Evolutionary conservation across 1,284 basidiomycete species (phyloP).

Genomic region (Boletus smithii): DNA sequence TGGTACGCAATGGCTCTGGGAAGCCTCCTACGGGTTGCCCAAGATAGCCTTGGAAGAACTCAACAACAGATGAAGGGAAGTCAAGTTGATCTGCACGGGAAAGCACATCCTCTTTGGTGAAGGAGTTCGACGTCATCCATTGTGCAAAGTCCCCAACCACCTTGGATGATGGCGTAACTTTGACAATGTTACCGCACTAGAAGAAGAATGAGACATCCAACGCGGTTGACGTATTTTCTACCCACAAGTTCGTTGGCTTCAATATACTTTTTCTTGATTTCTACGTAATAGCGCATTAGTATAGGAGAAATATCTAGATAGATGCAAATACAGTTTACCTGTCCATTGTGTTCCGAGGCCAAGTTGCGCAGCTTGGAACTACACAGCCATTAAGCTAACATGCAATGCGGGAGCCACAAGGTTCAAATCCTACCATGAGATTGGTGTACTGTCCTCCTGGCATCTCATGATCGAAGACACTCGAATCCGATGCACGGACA

Average conservation of each 20-base stretch:
- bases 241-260: constrained; percentile 89
- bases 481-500: constrained; percentile 93
- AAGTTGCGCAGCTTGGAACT: constrained; percentile 99
- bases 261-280: constrained; percentile 98
- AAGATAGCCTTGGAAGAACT: constrained; percentile 98
- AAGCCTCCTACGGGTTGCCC: constrained; percentile 97
- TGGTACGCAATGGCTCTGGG: constrained; percentile 92
- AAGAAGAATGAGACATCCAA: constrained; percentile 16
- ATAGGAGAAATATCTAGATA: constrained; percentile 7
- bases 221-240: constrained; percentile 18
- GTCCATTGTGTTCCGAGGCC: constrained; percentile 98
- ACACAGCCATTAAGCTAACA: constrained; percentile 25
- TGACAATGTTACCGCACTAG: constrained; percentile 96
- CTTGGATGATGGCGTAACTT: constrained; percentile 99
- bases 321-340: constrained; percentile 40
- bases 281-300: constrained; percentile 39
- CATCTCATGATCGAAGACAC: constrained; percentile 99
- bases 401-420: constrained; percentile 10
- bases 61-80: constrained; percentile 95
- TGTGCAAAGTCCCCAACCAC: constrained; percentile 99
- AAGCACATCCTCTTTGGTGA: constrained; percentile 84
- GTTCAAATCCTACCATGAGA: constrained; percentile 63
- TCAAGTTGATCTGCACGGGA: constrained; percentile 87
- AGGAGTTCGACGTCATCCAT: constrained; percentile 96
- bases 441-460: constrained; percentile 98